Evolutionary conservation across 768 basidiomycete species (phyloP), one percentile per base, ranked within the genome.

Genomic region (Amanita thiersii): DNA sequence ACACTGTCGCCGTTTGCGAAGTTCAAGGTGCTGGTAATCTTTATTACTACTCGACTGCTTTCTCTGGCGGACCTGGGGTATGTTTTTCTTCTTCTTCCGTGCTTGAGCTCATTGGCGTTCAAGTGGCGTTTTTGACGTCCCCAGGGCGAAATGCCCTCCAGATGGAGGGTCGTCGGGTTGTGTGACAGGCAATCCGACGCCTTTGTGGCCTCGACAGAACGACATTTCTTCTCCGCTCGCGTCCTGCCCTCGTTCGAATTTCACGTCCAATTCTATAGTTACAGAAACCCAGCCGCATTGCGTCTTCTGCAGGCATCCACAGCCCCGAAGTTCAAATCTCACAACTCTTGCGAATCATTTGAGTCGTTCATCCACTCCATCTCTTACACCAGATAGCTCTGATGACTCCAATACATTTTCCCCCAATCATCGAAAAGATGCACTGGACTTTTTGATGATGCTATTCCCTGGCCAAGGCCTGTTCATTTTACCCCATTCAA

Each of bases 111-210:
- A 30, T 29, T n/a, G 33, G n/a, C n/a, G 36, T 3, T 38, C 2
- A 47, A 89, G 88, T 91, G 88, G 88, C 81, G 87, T 68, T 88
- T 91, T 91, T 91, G 88, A 91, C 87, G 72, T 69, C 73, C 86
- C 87, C 52, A 81, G 74, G 56, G 65, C 65, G 50, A 91, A 91
- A 91, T 91, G 88, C 88, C 88, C 87, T 86, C 87, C 86, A 54
- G 81, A 86, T 59, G 58, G 88, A 84, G 88, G 88, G 88, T 91
- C 88, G 86, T 81, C 78, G 72, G 79, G 75, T 75, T 81, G 86
- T 77, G 88, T 91, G 88, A 91, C 83, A 91, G 88, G 76, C 85
- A 74, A 79, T 69, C 74, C 75, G 81, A 76, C 86, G 87, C 68
- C 70, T 58, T 64, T 49, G 53, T 49, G 56, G 39, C 43, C 54